Evolutionary conservation across 1,284 basidiomycete genomes (phyloP).

Genomic region (Thecaphora thlaspeos): DNA sequence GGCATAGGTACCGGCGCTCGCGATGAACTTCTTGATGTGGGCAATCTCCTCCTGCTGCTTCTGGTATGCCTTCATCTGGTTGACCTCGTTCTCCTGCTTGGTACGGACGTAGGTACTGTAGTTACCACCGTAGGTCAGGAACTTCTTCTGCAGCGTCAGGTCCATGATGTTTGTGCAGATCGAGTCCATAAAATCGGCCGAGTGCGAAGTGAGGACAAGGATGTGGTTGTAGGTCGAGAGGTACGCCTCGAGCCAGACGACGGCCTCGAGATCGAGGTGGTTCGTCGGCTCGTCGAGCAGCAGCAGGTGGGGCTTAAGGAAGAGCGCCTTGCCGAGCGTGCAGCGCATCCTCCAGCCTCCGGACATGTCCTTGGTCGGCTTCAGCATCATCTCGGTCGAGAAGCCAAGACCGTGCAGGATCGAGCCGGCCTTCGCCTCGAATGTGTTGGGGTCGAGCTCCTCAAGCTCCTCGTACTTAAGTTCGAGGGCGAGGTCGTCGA

Average conservation of each 20-base stretch:
- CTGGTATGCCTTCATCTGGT: conserved; percentile 97
- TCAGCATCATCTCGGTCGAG: conserved; percentile 85
- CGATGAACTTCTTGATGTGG: conserved; percentile 96
- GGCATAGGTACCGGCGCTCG: conserved; percentile 96
- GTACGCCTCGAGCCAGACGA: conserved; percentile 98
- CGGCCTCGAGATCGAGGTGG: conserved; percentile 91
- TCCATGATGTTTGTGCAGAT: conserved; percentile 90
- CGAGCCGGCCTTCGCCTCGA: conserved; percentile 91
- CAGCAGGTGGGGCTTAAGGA: conserved; percentile 92
- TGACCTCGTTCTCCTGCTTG: conserved; percentile 94
- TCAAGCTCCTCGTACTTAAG: conserved; percentile 93
- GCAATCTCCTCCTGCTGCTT: conserved; percentile 98
- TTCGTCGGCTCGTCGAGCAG: conserved; percentile 74
- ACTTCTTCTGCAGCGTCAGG: conserved; percentile 80
- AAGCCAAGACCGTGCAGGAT: conserved; percentile 98
- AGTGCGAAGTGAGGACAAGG: conserved; percentile 85
- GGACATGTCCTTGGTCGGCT: conserved; percentile 95
- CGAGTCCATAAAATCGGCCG: conserved; percentile 96
- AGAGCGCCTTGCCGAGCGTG: conserved; percentile 89
- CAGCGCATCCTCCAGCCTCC: conserved; percentile 99
- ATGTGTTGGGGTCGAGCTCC: conserved; percentile 91
- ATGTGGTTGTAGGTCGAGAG: conserved; percentile 98
- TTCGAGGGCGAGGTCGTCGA: conserved; percentile 85
- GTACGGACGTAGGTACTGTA: conserved; percentile 95
- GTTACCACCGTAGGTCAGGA: conserved; percentile 87